Base-by-base conservation (phyloP, 202 grass and related monocot species). In the Elaeis oleifera region DNA sequence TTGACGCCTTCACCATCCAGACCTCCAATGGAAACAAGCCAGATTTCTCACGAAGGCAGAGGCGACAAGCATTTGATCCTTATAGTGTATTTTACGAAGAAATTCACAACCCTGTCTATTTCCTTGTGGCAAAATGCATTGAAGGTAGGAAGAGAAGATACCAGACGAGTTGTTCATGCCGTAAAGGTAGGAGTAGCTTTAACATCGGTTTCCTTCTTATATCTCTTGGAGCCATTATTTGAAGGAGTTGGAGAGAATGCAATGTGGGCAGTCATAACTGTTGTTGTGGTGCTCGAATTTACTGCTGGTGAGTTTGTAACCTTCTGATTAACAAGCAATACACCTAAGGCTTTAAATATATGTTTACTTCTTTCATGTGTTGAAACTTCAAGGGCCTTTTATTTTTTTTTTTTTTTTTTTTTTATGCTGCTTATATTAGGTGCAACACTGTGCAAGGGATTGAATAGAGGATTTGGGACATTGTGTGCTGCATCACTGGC, bases 201-300 rank as follows among this genome's bases (percentile, higher is more conserved):
- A 50, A 86, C 88, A 56, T 61, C 81, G 20, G 87, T 97, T 19
- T 97, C 84, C 14, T 75, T 85, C 48, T 65, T 97, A 32, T 97
- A 97, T 58, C 84, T 91, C 67, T 72, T 86, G 15, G 74, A 91
- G 56, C 92, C 92, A 3, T 75, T 97, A 64, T 97, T 97, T 78
- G 55, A 89, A 67, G 84, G 76, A 13, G 18, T 97, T 0, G 92
- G 92, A 21, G 80, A 89, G 60, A 88, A 89, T 70, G 88, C 92
- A 67, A 97, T 97, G 88, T 97, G 92, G 92, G 92, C 92, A n/a
- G 88, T 97, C 59, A 97, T 97, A 74, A 97, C 92, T 0, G 92
- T 97, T 53, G 88, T 89, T n/a, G 92, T 97, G 1, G 92, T 97
- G 53, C 79, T 91, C 14, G 92, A 97, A 79, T 97, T 97, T 75